Percentiles rank a stretch among this genome's conserved stretches.
These are phyloP conservation scores for Triticum urartu DNA, from an alignment of 176 grass and related monocot species.

Conservation along the genomic window DNA sequence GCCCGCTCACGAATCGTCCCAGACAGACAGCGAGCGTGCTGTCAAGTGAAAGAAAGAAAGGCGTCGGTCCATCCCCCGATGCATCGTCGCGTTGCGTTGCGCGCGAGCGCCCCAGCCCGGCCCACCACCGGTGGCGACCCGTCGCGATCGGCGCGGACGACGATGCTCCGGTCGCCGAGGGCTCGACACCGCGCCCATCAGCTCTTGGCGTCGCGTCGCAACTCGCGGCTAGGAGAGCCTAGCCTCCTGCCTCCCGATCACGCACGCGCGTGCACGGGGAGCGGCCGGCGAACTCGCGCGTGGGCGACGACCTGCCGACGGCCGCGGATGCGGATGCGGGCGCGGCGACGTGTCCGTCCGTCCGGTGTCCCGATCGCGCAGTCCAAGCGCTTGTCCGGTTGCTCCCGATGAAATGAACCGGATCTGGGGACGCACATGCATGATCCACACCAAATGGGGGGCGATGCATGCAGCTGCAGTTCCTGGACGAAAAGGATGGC, in stretches of 20 bases:
- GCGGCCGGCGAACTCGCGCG: neutral
- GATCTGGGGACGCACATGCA: constrained; percentile 34
- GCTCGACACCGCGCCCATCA: neutral
- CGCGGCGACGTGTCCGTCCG: constrained; percentile 6
- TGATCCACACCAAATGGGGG: neutral
- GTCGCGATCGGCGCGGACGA: neutral
- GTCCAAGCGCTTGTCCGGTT: neutral
- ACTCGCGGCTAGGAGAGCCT: too few species aligned
- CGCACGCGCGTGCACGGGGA: neutral
- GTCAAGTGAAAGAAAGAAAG: neutral
- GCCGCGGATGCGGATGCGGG: neutral
- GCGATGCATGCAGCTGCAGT: neutral
- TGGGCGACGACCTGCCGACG: constrained; percentile 24
- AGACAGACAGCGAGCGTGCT: neutral
- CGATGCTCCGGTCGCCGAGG: neutral
- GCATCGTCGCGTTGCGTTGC: neutral
- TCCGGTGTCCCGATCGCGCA: neutral
- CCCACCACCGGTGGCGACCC: neutral
- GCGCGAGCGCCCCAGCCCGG: neutral
- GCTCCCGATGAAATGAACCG: constrained; percentile 14
- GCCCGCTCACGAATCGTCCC: neutral
- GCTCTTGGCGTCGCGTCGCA: neutral
- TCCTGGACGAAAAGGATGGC: constrained; percentile 7
- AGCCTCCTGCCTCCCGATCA: neutral
- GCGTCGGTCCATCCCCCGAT: neutral